phyloP scores from a whole-genome alignment of 2,329 filamentous ascomycete species.

The Botryosphaeria dothidea region DNA sequence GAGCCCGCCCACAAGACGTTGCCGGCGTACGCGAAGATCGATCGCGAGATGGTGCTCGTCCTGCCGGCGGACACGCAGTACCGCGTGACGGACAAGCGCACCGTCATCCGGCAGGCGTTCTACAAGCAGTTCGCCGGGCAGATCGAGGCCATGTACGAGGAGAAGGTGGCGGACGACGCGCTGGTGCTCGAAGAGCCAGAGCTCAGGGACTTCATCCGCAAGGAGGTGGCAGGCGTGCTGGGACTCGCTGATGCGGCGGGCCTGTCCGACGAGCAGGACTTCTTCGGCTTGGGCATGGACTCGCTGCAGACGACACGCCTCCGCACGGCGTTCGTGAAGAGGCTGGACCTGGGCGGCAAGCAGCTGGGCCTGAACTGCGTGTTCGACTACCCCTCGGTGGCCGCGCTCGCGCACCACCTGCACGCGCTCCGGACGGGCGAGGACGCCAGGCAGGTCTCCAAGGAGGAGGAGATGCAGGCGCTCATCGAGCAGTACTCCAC shows the following conservation, averaged over 20 bases:
- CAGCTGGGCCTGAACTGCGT: conserved; percentile 58
- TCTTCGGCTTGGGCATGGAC: conserved; percentile 61
- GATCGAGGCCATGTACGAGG: conserved; percentile 49
- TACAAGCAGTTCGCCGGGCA: conserved; percentile 51
- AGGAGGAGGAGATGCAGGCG: conserved; percentile 46
- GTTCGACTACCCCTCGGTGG: conserved; percentile 58
- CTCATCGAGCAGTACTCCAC: conserved; percentile 49
- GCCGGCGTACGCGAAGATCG: conserved; percentile 56
- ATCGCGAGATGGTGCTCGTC: conserved; percentile 55
- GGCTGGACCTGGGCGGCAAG: conserved; percentile 50
- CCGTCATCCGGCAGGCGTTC: conserved; percentile 54
- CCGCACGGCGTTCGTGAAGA: conserved; percentile 53
- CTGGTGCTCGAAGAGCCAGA: conserved; percentile 31
- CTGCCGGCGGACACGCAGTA: conserved; percentile 49
- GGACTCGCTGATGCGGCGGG: conserved; percentile 24
- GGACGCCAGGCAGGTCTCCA: conserved; percentile 32
- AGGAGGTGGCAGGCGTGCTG: conserved; percentile 26
- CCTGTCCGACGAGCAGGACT: conserved; percentile 42
- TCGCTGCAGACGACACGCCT: conserved; percentile 60
- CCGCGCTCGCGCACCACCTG: conserved; percentile 49
- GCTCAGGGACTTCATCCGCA: conserved; percentile 33
- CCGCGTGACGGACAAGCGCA: conserved; percentile 58
- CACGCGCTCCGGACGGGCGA: conserved; percentile 44
- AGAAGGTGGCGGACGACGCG: conserved; percentile 23
- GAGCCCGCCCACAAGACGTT: conserved; percentile 54